Evolutionary conservation across 1,284 basidiomycete species (phyloP).

Genomic region (Pascua sp.): DNA sequence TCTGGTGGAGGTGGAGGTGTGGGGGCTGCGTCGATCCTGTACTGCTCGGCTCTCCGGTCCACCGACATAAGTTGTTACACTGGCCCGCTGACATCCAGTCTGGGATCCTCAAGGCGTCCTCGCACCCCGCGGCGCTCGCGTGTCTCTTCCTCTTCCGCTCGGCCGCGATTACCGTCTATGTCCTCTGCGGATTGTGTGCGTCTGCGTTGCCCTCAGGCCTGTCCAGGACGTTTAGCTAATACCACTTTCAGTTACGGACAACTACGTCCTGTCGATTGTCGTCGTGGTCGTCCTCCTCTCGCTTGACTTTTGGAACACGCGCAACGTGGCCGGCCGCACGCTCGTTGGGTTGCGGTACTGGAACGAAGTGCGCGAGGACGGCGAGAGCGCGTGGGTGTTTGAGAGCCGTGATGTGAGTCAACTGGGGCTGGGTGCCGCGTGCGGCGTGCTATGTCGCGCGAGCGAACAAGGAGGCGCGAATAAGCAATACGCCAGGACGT

Average conservation of each 20-base stretch:
- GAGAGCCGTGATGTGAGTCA: conserved; percentile 79
- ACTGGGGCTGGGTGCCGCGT: background rate
- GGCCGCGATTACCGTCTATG: conserved; percentile 78
- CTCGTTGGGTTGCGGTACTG: conserved; percentile 89
- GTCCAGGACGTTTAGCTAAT: background rate
- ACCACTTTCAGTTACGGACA: conserved; percentile 61
- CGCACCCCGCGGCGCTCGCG: conserved; percentile 77
- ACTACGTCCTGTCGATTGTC: conserved; percentile 90
- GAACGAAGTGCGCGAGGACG: conserved; percentile 96
- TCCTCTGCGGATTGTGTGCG: conserved; percentile 66
- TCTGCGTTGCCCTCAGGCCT: background rate
- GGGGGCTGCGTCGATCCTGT: background rate
- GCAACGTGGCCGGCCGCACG: conserved; percentile 88
- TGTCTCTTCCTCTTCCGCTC: conserved; percentile 81
- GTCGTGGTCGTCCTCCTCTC: conserved; percentile 83
- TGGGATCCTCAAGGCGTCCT: conserved; percentile 58
- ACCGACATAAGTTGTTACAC: background rate
- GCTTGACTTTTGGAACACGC: conserved; percentile 95
- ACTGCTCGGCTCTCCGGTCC: too few species aligned
- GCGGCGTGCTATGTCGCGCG: background rate
- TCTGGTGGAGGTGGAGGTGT: background rate
- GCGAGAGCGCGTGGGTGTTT: conserved; percentile 93
- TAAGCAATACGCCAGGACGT: background rate
- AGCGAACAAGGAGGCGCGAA: background rate
- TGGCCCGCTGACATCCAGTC: conserved; percentile 23